Percentiles rank a stretch among this genome's conserved stretches.
Evolutionary conservation across 2,329 filamentous ascomycete genomes (phyloP).

Genomic region (Penicillium polonicum): DNA sequence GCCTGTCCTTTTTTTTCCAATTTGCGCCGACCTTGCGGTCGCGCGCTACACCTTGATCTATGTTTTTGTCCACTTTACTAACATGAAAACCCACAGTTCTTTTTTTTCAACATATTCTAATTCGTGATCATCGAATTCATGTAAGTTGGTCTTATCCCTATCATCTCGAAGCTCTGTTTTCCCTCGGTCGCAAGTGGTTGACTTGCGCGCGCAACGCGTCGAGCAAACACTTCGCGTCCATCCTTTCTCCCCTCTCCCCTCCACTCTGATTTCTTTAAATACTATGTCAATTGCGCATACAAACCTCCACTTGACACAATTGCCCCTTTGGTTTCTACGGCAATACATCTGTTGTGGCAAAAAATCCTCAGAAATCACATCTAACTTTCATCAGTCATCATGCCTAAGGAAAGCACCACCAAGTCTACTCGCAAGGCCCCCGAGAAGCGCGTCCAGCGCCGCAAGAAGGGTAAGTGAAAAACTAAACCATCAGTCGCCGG

Average conservation of each 20-base stretch:
- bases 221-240: conserved; percentile 1
- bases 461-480: conserved; percentile 65
- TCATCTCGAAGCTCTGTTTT: background rate
- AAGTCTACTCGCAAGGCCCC: conserved; percentile 61
- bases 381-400: conserved; percentile 41
- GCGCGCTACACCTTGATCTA: conserved; percentile 10
- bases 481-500: background rate
- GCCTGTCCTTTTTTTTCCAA: conserved; percentile 10
- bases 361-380: background rate
- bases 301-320: background rate
- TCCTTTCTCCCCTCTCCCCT: background rate
- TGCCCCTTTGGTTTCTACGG: background rate
- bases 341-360: background rate
- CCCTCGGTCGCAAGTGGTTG: conserved; percentile 4
- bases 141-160: conserved; percentile 3
- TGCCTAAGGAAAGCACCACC: conserved; percentile 68
- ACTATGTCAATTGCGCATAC: background rate
- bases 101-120: background rate
- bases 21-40: conserved; percentile 15
- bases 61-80: conserved; percentile 5
- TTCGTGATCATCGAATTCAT: background rate
- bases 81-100: conserved; percentile 1
- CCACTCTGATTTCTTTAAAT: background rate
- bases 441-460: conserved; percentile 61
- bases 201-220: conserved; percentile 11